Conservation (phyloP, 805 yeast genomes). For the Pichia californica region DNA sequence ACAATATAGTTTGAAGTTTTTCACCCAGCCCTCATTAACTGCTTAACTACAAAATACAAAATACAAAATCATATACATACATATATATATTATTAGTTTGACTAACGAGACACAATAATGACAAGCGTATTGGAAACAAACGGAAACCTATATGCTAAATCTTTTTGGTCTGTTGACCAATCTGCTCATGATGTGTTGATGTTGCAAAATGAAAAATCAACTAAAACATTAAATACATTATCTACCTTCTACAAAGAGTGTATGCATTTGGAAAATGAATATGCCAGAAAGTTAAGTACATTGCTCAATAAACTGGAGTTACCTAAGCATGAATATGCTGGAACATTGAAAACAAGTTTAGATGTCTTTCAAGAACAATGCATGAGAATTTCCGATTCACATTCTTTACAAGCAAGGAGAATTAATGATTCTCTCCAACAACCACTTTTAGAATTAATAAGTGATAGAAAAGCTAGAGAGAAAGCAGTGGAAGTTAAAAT, state of each 20-base stretch:
- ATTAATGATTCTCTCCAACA: slow-evolving; percentile 43
- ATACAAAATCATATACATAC: too few species aligned
- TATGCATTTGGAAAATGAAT: slow-evolving; percentile 66
- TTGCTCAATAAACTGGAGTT: slow-evolving; percentile 1
- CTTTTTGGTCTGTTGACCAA: slow-evolving; percentile 50
- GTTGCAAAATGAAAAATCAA: slow-evolving; percentile 52
- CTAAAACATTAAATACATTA: slow-evolving; percentile 50
- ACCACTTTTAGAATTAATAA: slow-evolving; percentile 48
- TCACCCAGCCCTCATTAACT: too few species aligned
- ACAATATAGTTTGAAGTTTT: too few species aligned
- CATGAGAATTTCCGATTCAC: slow-evolving; percentile 50
- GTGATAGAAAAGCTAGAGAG: slow-evolving; percentile 45
- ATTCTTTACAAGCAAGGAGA: slow-evolving; percentile 44
- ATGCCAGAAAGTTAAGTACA: slow-evolving; percentile 43
- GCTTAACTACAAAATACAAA: too few species aligned
- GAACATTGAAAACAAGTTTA: slow-evolving; percentile 51
- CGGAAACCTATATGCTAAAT: slow-evolving; percentile 18
- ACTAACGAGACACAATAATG: neutral
- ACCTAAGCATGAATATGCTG: slow-evolving; percentile 39
- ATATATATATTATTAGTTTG: too few species aligned
- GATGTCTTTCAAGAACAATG: slow-evolving; percentile 56
- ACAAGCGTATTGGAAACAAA: neutral
- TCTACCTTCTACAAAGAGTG: slow-evolving; percentile 47
- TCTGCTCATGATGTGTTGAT: slow-evolving; percentile 51
- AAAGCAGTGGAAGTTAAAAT: slow-evolving; percentile 53